phyloP scores from a whole-genome alignment of 192 early-diverging fungal species.

The Borealophlyctis nickersoniae region DNA sequence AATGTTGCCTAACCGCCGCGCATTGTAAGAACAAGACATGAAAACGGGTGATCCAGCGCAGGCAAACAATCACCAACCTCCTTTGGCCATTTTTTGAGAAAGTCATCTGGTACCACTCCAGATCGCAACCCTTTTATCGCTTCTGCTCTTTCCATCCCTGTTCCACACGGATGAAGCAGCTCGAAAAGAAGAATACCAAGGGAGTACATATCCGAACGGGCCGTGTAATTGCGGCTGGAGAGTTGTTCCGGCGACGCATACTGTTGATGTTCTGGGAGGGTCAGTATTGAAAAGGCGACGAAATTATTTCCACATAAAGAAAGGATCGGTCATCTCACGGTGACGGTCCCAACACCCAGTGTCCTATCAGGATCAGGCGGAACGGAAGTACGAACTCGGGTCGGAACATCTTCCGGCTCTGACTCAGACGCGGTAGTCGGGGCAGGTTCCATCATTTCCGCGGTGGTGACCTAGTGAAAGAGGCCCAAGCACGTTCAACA shows the following conservation, averaged over 20 bases:
- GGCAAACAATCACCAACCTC: constrained; percentile 40
- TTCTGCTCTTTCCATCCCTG: constrained; percentile 85
- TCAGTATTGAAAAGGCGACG: neutral
- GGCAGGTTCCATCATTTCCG: no score
- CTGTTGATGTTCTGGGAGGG: constrained; percentile 21
- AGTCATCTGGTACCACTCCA: constrained; percentile 66
- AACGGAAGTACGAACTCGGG: no score
- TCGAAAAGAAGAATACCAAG: constrained; percentile 97
- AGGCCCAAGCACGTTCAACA: neutral
- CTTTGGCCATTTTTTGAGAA: constrained; percentile 67
- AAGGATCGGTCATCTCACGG: constrained; percentile 40
- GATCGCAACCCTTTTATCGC: constrained; percentile 61
- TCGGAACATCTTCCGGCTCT: no score
- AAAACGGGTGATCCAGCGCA: neutral
- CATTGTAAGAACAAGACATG: constrained; percentile 1
- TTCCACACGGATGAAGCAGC: constrained; percentile 81
- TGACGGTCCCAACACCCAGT: constrained; percentile 70
- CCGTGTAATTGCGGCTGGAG: constrained; percentile 39
- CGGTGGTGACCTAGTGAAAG: constrained; percentile 2
- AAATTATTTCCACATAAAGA: no score
- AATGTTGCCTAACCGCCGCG: constrained; percentile 64
- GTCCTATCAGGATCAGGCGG: constrained; percentile 44
- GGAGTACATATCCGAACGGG: constrained; percentile 83
- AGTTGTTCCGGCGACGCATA: constrained; percentile 87
- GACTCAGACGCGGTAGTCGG: no score